Conservation (phyloP, 2,329 filamentous ascomycete genomes). For the Microsporum audouinii region DNA sequence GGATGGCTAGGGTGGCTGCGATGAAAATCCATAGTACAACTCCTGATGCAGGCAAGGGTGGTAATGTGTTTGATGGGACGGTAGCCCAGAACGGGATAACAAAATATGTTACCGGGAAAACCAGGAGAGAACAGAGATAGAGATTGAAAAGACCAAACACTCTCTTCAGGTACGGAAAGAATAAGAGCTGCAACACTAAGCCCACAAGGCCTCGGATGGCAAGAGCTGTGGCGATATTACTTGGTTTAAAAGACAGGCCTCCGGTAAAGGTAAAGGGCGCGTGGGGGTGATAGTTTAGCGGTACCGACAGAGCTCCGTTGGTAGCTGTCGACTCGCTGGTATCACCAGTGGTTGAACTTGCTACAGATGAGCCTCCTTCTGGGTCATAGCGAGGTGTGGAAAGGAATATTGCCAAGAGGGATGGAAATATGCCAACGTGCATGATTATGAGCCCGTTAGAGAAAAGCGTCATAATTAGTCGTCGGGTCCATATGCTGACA, state of each 20-base stretch:
- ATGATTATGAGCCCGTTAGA: background rate
- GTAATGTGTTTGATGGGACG: background rate
- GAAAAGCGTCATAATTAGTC: background rate
- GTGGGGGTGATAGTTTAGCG: background rate
- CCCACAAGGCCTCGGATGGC: background rate
- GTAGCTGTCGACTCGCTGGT: background rate
- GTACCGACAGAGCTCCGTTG: background rate
- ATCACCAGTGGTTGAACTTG: background rate
- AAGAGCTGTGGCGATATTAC: background rate
- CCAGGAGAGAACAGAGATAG: background rate
- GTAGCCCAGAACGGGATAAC: background rate
- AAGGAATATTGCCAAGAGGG: background rate
- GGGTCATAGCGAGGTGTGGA: background rate
- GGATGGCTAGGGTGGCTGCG: background rate
- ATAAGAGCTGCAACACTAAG: background rate
- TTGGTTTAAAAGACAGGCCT: background rate
- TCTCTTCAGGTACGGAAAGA: constrained; percentile 1
- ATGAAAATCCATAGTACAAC: background rate
- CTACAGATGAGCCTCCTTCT: background rate
- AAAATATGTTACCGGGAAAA: background rate
- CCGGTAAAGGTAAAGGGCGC: background rate
- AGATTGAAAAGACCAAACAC: background rate
- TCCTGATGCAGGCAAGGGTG: background rate
- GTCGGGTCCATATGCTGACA: background rate
- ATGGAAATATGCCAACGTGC: background rate